Percentiles rank a stretch among this genome's conserved stretches.
phyloP scores from a whole-genome alignment of 306 rosid genomes.

The Gleditsia sinensis region DNA sequence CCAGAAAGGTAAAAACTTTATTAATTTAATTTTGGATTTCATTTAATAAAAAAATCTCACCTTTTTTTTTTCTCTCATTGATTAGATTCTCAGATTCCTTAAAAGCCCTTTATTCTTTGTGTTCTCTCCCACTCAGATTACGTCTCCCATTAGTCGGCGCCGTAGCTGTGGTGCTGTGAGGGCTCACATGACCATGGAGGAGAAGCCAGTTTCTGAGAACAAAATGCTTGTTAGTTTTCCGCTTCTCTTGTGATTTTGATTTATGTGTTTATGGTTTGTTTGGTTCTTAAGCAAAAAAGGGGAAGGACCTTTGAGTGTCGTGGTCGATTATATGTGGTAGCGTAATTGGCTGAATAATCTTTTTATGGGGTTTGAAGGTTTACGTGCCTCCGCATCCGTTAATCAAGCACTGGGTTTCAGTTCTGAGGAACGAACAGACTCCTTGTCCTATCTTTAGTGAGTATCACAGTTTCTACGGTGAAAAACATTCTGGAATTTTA shows the following conservation, averaged over 20 bases:
- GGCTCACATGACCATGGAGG: slow-evolving; percentile 68
- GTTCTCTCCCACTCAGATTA: slow-evolving; percentile 41
- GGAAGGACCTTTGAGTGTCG: neutral
- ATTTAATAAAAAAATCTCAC: neutral
- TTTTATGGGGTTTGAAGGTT: slow-evolving; percentile 54
- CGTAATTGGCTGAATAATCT: neutral
- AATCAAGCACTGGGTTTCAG: slow-evolving; percentile 98
- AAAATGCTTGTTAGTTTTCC: slow-evolving; percentile 84
- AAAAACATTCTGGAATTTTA: slow-evolving; percentile 8
- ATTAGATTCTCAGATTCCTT: neutral
- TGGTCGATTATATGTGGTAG: neutral
- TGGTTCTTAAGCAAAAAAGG: no score
- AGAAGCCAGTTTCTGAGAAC: slow-evolving; percentile 56
- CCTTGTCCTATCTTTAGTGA: slow-evolving; percentile 85
- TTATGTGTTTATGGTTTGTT: slow-evolving; percentile 5
- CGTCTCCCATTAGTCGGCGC: slow-evolving; percentile 41
- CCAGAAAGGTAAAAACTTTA: neutral
- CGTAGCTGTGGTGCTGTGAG: slow-evolving; percentile 43
- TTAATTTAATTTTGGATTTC: neutral
- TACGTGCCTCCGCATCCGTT: slow-evolving; percentile 90
- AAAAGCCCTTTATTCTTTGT: slow-evolving; percentile 4
- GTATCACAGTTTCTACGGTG: slow-evolving; percentile 28
- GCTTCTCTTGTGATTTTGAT: neutral
- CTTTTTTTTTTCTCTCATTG: neutral
- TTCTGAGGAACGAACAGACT: slow-evolving; percentile 88